Base-by-base conservation (phyloP, 73 alveolate species). In the Uronychia setigera region DNA sequence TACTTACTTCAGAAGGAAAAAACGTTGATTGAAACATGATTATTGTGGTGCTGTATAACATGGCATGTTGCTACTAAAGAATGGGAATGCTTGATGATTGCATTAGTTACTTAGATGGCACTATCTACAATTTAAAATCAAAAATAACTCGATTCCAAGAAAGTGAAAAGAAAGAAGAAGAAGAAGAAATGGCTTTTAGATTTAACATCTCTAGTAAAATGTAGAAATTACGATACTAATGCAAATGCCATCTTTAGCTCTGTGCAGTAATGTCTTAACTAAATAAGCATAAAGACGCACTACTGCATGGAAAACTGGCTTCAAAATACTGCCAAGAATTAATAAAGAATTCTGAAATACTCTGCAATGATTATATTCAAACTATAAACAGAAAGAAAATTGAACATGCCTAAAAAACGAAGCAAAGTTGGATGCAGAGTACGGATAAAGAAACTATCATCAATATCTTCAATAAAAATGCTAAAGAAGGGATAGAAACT, bases 191-290 rank as follows among this genome's bases (percentile, higher is more conserved):
- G 14, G 35, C 86, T 25, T 77, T 33, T n/a, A 77, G 80, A 35
- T 60, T 82, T 46, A 83, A 84, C 88, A 59, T 82, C 76, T 82
- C 92, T 0, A 74, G 81, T 27, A 82, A 92, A 35, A 82, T 96
- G 58, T 87, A 87, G 91, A 97, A 96, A 86, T 89, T 86, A 77
- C 83, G 98, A 78, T 96, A 93, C 81, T 77, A 91, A 78, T 94
- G 98, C 60, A 96, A 96, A 86, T 86, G 88, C 84, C 96, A 95
- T 87, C 90, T 96, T 27, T 98, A 96, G 86, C 90, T 96, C 83
- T 96, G 99, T 83, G 99, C 99, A 27, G 97, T 95, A 19, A 84
- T 96, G 30, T 80, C 93, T 29, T 92, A 96, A 84, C 93, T 95
- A 35, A 94, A 92, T 80, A 80, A 92, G 32, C 98, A 96, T 77